Conservation (phyloP, 1,284 basidiomycete genomes). For the Ceratobasidium sp. region DNA sequence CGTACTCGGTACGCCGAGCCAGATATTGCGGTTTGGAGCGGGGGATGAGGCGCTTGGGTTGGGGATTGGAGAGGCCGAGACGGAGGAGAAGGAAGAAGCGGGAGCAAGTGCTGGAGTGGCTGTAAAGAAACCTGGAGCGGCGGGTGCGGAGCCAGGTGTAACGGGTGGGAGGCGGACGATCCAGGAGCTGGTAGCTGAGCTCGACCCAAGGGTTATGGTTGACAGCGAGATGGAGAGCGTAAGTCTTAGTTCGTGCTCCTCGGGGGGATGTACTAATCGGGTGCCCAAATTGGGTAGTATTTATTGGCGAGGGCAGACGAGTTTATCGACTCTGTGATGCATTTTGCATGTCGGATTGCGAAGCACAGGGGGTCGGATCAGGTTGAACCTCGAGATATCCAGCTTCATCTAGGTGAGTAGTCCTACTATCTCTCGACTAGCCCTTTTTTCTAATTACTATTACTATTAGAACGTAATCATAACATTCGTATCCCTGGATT, state of each 20-base stretch:
- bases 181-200: constrained; percentile 89
- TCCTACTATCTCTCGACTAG: not conserved
- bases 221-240: constrained; percentile 93
- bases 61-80: constrained; percentile 36
- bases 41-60: constrained; percentile 40
- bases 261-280: not conserved
- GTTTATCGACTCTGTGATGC: constrained; percentile 94
- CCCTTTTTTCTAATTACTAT: not conserved
- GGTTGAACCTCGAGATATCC: constrained; percentile 92
- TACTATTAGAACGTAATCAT: constrained; percentile 50
- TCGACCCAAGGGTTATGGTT: constrained; percentile 90
- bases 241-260: constrained; percentile 50
- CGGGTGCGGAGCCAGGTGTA: constrained; percentile 19
- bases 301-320: constrained; percentile 94
- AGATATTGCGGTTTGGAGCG: constrained; percentile 34
- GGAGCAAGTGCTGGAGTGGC: constrained; percentile 21
- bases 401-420: constrained; percentile 86
- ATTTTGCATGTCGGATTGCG: constrained; percentile 90
- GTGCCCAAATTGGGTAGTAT: constrained; percentile 63
- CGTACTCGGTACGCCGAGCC: constrained; percentile 37
- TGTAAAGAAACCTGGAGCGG: constrained; percentile 24
- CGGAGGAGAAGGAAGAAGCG: constrained; percentile 39
- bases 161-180: constrained; percentile 54
- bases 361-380: constrained; percentile 91
- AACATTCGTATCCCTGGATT: constrained; percentile 55